Base-by-base conservation (phyloP, 768 basidiomycete species). In the Kwoniella sp. region DNA sequence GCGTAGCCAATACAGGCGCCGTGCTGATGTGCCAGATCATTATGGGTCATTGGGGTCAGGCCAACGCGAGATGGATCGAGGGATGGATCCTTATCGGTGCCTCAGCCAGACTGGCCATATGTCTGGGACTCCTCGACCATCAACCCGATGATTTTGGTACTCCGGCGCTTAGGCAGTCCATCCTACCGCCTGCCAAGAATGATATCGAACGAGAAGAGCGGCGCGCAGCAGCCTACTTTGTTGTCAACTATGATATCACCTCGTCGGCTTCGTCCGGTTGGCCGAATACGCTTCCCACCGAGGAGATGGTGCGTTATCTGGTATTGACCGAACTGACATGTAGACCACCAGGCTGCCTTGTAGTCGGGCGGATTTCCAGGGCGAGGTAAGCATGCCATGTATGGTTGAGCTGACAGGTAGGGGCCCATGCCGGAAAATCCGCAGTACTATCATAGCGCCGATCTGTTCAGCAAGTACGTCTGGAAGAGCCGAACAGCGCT, bases 171-270 rank as follows among this genome's bases (percentile, higher is more conserved):
- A 26, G 47, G 17, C 28, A 25, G 17, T 46, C 50, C 20, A 43
- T 67, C 9, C 34, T 70, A 3, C 33, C 34, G 14, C 63, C 63
- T 23, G 46, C 65, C 10, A 46, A 37, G 7, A 45, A 56, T 6
- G 67, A 62, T 32, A 46, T 63, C 20, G 69, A 71, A 15, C 37
- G 65, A 23, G 62, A 71, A 46, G 69, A 68, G 42, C 48, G 69
- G 36, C 29, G 55, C 7, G 55, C 46, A 2, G 26, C 61, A 15
- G 46, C 67, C 42, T 68, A 57, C 44, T 49, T 49, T 20, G 44
- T 60, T 22, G 25, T 65, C 20, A 36, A 34, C 15, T 54, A 51
- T 41, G 69, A 71, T 46, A 37, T 59, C 3, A 50, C 50, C 17
- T 53, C 51, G 8, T 47, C 57, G 14, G 46, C 56, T 9, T 50